phyloP scores from a whole-genome alignment of 2,329 filamentous ascomycete species.

The Gaeumannomyces tritici region DNA sequence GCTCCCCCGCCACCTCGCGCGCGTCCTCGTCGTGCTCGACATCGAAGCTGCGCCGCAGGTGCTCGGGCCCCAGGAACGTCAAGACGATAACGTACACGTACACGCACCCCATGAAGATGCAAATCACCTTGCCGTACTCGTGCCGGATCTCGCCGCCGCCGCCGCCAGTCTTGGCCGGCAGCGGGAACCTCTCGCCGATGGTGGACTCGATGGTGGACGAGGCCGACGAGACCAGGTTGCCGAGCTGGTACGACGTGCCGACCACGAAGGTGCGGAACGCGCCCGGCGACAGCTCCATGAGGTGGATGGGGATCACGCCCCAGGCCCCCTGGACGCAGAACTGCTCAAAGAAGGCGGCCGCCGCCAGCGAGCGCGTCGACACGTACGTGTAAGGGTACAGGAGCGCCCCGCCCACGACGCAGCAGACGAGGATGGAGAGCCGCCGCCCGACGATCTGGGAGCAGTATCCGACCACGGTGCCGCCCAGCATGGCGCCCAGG shows the following conservation, averaged over 20 bases:
- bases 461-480: slow-evolving; percentile 55
- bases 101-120: slow-evolving; percentile 84
- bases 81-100: slow-evolving; percentile 54
- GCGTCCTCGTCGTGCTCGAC: slow-evolving; percentile 37
- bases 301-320: slow-evolving; percentile 62
- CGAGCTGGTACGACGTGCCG: slow-evolving; percentile 63
- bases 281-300: slow-evolving; percentile 63
- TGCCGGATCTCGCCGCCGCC: slow-evolving; percentile 35
- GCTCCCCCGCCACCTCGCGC: slow-evolving; percentile 32
- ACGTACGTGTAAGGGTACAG: slow-evolving; percentile 78
- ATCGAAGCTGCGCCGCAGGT: slow-evolving; percentile 40
- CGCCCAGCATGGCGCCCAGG: slow-evolving; percentile 60
- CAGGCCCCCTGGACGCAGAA: slow-evolving; percentile 58
- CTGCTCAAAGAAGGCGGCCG: slow-evolving; percentile 72
- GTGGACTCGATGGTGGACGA: slow-evolving; percentile 68
- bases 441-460: slow-evolving; percentile 62
- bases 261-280: slow-evolving; percentile 64
- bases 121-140: slow-evolving; percentile 76
- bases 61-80: slow-evolving; percentile 53
- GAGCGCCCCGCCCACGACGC: slow-evolving; percentile 59
- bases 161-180: slow-evolving; percentile 38
- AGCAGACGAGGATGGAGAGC: slow-evolving; percentile 57
- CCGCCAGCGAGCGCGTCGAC: slow-evolving; percentile 53
- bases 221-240: slow-evolving; percentile 65
- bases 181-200: slow-evolving; percentile 65